Evolutionary conservation across 306 rosid species (phyloP).

Genomic region (Myrica gale): DNA sequence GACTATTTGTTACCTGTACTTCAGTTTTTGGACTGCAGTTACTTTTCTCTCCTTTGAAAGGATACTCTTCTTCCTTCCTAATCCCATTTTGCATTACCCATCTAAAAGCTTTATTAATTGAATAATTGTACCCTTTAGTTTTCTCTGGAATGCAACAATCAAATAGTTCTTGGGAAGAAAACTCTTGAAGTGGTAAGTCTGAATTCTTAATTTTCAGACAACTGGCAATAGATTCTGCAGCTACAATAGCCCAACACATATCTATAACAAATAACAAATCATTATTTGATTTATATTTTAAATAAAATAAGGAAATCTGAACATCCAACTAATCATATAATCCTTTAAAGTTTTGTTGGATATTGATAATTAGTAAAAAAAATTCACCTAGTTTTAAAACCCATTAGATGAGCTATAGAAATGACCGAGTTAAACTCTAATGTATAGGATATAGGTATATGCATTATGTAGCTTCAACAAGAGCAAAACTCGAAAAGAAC

Average conservation of each 20-base stretch:
- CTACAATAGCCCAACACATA: neutral
- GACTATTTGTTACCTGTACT: too few species aligned
- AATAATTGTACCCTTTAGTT: neutral
- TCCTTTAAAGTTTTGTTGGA: too few species aligned
- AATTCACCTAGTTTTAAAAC: too few species aligned
- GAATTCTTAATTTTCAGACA: neutral
- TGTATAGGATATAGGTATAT: too few species aligned
- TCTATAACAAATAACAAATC: neutral
- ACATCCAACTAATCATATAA: too few species aligned
- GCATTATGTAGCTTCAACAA: too few species aligned
- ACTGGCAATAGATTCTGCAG: neutral
- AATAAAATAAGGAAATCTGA: neutral
- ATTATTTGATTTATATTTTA: neutral
- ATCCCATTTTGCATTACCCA: neutral
- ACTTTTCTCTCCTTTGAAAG: too few species aligned
- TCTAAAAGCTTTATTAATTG: neutral
- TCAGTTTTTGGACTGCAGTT: neutral
- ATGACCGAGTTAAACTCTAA: too few species aligned
- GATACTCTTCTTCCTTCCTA: neutral
- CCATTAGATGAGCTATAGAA: too few species aligned
- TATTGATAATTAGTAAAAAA: too few species aligned
- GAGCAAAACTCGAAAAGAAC: too few species aligned
- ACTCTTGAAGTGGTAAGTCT: neutral
- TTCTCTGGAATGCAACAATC: neutral
- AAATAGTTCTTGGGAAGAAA: neutral